phyloP scores from a whole-genome alignment of 345 rosid genomes.

The Hibiscus mutabilis region DNA sequence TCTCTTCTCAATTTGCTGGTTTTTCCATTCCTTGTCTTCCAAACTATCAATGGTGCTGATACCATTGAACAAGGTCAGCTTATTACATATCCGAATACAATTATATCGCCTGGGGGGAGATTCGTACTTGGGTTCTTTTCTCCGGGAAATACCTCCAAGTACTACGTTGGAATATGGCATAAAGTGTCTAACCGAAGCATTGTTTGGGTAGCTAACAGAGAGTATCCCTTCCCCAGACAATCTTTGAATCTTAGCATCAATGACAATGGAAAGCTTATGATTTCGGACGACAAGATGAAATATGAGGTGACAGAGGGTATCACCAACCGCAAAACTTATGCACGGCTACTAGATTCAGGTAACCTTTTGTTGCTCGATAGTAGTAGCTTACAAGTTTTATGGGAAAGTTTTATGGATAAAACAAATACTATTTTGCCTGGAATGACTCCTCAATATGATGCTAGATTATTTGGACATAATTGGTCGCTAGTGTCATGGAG shows the following conservation, averaged over 20 bases:
- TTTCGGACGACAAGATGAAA: background rate
- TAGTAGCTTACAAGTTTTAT: constrained; percentile 7
- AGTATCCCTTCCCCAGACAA: constrained; percentile 13
- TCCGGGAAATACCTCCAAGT: constrained; percentile 14
- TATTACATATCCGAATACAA: background rate
- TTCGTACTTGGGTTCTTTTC: constrained; percentile 25
- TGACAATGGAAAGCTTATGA: constrained; percentile 13
- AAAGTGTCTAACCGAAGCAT: constrained; percentile 4
- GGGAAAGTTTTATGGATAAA: constrained; percentile 41
- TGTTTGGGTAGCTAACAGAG: constrained; percentile 43
- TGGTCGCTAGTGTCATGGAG: constrained; percentile 25
- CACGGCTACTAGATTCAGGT: constrained; percentile 29
- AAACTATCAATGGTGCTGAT: background rate
- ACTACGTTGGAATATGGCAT: constrained; percentile 36
- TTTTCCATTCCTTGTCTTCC: background rate
- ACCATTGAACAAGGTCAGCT: background rate
- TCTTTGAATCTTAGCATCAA: constrained; percentile 17
- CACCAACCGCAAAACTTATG: background rate
- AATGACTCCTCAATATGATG: constrained; percentile 25
- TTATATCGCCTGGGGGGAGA: constrained; percentile 8
- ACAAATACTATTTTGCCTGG: constrained; percentile 28
- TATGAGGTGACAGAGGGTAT: background rate
- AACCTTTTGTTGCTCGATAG: constrained; percentile 25
- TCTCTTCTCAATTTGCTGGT: background rate
- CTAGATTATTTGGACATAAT: constrained; percentile 4